These are phyloP conservation scores for Cladorrhinum sp. DNA, from an alignment of 2,329 filamentous ascomycete genomes.

Conservation along the genomic window DNA sequence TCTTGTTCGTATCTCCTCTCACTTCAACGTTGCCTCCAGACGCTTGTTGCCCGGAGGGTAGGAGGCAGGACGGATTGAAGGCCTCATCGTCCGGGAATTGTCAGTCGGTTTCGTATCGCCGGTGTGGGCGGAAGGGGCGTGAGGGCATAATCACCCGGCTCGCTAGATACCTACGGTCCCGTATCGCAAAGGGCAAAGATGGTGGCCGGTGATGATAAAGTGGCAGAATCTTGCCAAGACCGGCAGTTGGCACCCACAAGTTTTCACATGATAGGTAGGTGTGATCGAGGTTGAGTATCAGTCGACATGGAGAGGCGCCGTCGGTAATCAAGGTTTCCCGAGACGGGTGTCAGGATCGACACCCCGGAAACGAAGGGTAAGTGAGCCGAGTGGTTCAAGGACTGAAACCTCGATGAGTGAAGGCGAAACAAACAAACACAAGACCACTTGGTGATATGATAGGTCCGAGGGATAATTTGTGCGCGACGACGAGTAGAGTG, in stretches of 20 bases:
- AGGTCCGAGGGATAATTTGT: conserved; percentile 8
- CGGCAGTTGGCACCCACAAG: neutral
- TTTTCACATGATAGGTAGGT: neutral
- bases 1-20: neutral
- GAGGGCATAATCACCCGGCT: no score
- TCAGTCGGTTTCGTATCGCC: no score
- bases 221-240: neutral
- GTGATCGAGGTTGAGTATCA: neutral
- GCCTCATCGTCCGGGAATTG: no score
- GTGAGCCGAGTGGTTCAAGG: conserved; percentile 6
- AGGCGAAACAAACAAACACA: conserved; percentile 4
- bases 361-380: conserved; percentile 6
- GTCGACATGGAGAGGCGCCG: neutral
- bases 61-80: no score
- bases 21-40: neutral
- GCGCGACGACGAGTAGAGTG: neutral
- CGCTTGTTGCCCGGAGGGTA: neutral
- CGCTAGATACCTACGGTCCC: no score
- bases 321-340: conserved; percentile 10
- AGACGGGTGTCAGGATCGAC: conserved; percentile 20
- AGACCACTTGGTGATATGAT: conserved; percentile 4
- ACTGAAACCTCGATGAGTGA: neutral
- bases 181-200: neutral
- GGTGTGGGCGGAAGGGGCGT: no score
- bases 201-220: neutral